Percentiles rank a stretch among this genome's conserved stretches.
Conservation (phyloP, 2,329 filamentous ascomycete genomes). For the Colletotrichum karsti region DNA sequence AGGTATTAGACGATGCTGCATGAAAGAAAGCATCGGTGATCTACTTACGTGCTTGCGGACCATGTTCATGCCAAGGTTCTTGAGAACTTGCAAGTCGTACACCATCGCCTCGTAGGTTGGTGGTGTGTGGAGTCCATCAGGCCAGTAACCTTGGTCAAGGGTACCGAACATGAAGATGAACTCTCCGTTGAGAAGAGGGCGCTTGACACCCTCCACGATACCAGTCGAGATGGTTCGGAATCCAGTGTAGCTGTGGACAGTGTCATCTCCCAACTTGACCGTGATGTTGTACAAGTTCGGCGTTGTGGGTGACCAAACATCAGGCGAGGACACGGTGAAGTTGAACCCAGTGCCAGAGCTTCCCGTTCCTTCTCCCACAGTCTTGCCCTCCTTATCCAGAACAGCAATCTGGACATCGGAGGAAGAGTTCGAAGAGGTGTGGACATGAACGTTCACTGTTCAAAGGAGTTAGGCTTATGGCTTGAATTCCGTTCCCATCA, state of each 20-base stretch:
- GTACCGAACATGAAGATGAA: constrained; percentile 75
- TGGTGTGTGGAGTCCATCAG: constrained; percentile 72
- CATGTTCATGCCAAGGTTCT: constrained; percentile 75
- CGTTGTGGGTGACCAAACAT: constrained; percentile 71
- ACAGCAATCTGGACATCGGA: constrained; percentile 47
- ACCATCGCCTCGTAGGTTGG: constrained; percentile 74
- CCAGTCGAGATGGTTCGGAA: constrained; percentile 71
- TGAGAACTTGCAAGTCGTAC: constrained; percentile 70
- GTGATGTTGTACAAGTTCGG: constrained; percentile 73
- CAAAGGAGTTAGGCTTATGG: constrained; percentile 1
- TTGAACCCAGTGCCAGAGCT: constrained; percentile 59
- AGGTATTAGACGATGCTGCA: constrained; percentile 25
- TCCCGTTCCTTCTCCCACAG: constrained; percentile 53
- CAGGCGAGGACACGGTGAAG: constrained; percentile 61
- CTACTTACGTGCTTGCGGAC: constrained; percentile 72
- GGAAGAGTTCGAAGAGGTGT: constrained; percentile 48
- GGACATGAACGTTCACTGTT: constrained; percentile 64
- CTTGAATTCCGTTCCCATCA: not conserved
- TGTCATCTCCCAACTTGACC: constrained; percentile 60
- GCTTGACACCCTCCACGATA: constrained; percentile 63
- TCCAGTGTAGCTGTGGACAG: constrained; percentile 71
- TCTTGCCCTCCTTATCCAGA: constrained; percentile 43
- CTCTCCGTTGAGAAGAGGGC: constrained; percentile 73
- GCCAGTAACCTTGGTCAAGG: constrained; percentile 77
- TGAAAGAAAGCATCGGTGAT: fast-evolving